These are phyloP conservation scores for Boletellus ananas DNA, from an alignment of 768 basidiomycete species.

Conservation along the genomic window DNA sequence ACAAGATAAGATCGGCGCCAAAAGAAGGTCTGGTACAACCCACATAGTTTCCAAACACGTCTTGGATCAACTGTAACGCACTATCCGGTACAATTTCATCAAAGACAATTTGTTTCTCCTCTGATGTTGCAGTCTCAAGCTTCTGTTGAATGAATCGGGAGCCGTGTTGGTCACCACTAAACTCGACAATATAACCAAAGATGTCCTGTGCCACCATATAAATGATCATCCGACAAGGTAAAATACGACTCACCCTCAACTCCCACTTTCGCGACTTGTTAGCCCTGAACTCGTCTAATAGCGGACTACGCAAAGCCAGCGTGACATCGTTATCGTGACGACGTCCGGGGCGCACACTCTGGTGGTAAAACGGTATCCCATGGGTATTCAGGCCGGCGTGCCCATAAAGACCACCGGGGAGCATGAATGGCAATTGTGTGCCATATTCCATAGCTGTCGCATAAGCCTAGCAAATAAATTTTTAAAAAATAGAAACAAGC, in stretches of 20 bases:
- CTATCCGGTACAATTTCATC: constrained; percentile 83
- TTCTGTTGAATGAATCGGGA: constrained; percentile 96
- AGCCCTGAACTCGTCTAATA: constrained; percentile 82
- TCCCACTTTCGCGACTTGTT: constrained; percentile 82
- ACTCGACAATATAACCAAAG: constrained; percentile 81
- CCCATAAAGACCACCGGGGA: constrained; percentile 47
- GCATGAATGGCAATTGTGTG: constrained; percentile 42
- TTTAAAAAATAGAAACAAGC: neutral
- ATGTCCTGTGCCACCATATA: constrained; percentile 60
- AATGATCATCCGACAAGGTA: neutral
- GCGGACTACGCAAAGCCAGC: constrained; percentile 54
- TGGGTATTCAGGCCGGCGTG: constrained; percentile 32
- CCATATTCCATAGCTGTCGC: constrained; percentile 46
- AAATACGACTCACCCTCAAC: constrained; percentile 51
- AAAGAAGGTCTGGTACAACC: constrained; percentile 24
- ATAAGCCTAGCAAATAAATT: constrained; percentile 34
- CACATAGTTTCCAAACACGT: constrained; percentile 97
- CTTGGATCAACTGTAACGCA: constrained; percentile 73
- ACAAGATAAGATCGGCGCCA: constrained; percentile 6
- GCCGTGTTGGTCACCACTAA: constrained; percentile 93
- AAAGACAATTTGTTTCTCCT: constrained; percentile 77
- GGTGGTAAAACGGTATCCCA: constrained; percentile 36
- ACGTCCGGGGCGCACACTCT: constrained; percentile 41
- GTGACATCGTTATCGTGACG: constrained; percentile 40
- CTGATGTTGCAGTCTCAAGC: constrained; percentile 68